phyloP scores from a whole-genome alignment of 371 early-diverging fungal genomes.

The Rhizomucor pusillus region DNA sequence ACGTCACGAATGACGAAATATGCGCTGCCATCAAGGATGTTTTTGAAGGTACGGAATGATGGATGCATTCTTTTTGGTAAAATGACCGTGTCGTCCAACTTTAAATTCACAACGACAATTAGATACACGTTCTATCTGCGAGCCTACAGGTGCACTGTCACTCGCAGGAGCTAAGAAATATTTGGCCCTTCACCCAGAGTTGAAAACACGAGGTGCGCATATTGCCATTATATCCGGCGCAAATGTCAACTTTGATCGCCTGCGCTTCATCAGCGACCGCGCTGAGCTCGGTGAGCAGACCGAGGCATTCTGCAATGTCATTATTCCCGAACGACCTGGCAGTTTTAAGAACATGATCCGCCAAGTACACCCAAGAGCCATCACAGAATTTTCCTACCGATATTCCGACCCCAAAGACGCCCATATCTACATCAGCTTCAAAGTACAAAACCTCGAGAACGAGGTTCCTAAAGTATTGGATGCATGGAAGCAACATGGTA shows the following conservation, averaged over 20 bases:
- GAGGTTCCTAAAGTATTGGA: conserved; percentile 71
- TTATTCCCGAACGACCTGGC: conserved; percentile 91
- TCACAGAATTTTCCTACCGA: conserved; percentile 94
- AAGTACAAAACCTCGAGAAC: conserved; percentile 56
- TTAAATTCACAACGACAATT: neutral
- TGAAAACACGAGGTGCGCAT: conserved; percentile 50
- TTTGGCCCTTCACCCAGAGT: conserved; percentile 38
- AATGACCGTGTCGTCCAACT: neutral
- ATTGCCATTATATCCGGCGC: conserved; percentile 89
- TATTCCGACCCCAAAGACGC: conserved; percentile 76
- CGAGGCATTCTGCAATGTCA: conserved; percentile 88
- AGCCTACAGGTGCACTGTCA: conserved; percentile 92
- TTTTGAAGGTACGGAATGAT: conserved; percentile 65
- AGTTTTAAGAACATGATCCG: conserved; percentile 81
- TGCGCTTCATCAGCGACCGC: conserved; percentile 94
- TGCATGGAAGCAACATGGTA: conserved; percentile 55
- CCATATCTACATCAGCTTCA: conserved; percentile 87
- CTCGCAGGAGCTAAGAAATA: conserved; percentile 91
- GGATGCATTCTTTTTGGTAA: neutral
- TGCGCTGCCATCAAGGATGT: conserved; percentile 98
- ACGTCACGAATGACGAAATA: conserved; percentile 93
- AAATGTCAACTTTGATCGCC: conserved; percentile 96
- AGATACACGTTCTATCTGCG: conserved; percentile 92
- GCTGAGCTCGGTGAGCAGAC: conserved; percentile 86
- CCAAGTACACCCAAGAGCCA: conserved; percentile 74